Evolutionary conservation across 2,329 filamentous ascomycete genomes (phyloP), one percentile per base, ranked within the genome.

Genomic region (Leptographium wingfieldii): DNA sequence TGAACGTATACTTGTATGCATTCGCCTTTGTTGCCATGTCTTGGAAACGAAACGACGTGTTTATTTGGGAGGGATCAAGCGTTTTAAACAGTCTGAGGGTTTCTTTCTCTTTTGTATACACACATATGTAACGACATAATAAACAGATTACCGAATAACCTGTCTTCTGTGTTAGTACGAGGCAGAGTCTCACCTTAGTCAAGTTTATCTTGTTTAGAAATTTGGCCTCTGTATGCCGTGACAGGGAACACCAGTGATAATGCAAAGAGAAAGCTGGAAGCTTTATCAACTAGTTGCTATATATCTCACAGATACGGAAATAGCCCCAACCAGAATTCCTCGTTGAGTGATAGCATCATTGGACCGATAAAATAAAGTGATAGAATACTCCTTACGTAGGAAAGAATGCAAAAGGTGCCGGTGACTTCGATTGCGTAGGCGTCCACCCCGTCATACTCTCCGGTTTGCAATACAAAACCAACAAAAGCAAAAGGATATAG

Each of bases 401-500:
- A 35, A 51, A 57, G 29, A 46, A 40, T 25, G 49, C 22, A 31
- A 29, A 9, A 14, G 35, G 35, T 25, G 49, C n/a, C 25, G 11
- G 12, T 27, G 48, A 51, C 22, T 51, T 27, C 48, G 22, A 14
- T 31, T 16, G 49, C 27, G 49, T 29, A 52, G 49, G 25, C 49
- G 25, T 52, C 49, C 25, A 31, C 49, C 49, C 25, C 10, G 2
- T 25, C 40, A 33, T 48, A 54, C 14, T 19, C 25, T 33, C 25
- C 19, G 5, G 16, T n/a, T 22, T 27, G n/a, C n/a, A 58, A 43
- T 16, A 46, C 6, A 52, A 52, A 56, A 57, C 33, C 16, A 31
- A 31, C 22, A 52, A 60, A 53, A 56, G n/a, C 49, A 57, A 53
- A 53, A 27, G 58, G 49, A 59, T 43, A 55, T 46, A 54, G 46